Evolutionary conservation across 805 yeast genomes (phyloP).

Genomic region (Lipomyces lipofer): DNA sequence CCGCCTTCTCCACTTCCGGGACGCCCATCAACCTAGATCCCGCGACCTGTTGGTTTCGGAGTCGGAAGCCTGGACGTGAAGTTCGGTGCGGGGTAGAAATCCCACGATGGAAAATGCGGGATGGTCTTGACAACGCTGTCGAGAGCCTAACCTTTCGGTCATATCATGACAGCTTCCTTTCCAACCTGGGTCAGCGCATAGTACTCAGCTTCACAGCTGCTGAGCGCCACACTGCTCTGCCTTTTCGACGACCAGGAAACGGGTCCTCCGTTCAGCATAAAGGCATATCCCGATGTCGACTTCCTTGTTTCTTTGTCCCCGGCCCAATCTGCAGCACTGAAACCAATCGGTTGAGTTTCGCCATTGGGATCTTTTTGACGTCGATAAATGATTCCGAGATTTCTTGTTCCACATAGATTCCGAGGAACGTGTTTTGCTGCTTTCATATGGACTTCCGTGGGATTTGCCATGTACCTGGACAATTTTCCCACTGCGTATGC

Average conservation of each 20-base stretch:
- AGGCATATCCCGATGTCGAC: not conserved
- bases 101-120: no score
- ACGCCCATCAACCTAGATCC: no score
- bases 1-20: no score
- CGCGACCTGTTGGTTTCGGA: no score
- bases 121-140: no score
- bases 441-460: slow-evolving; percentile 38
- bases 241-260: slow-evolving; percentile 1
- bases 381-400: slow-evolving; percentile 46
- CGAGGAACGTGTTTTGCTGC: slow-evolving; percentile 56
- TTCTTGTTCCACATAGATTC: slow-evolving; percentile 50
- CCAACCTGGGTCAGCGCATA: not conserved
- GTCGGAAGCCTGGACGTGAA: no score
- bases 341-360: not conserved
- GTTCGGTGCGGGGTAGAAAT: no score
- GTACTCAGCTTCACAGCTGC: slow-evolving; percentile 8
- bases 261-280: not conserved
- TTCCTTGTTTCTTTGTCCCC: not conserved
- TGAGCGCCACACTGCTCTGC: not conserved
- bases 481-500: not conserved
- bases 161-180: slow-evolving; percentile 1
- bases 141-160: no score
- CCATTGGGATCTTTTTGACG: not conserved
- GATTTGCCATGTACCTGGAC: not conserved
- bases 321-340: not conserved